Conservation (phyloP, 139 green algal species). For the Chlamydomonas sphaeroides region DNA sequence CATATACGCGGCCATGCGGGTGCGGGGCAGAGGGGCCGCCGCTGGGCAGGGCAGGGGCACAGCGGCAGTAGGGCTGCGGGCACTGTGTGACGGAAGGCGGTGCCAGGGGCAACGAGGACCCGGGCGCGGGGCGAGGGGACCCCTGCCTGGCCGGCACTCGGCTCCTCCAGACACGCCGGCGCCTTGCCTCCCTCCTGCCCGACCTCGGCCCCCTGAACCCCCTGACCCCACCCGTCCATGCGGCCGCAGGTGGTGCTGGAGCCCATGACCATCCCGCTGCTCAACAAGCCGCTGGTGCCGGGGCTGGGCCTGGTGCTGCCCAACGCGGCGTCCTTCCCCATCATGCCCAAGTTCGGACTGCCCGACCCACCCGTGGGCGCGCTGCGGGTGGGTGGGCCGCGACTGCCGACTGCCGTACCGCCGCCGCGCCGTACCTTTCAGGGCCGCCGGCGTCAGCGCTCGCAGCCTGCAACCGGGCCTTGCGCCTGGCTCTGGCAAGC, state of each 20-base stretch:
- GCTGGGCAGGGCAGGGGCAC: not conserved
- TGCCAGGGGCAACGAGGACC: no score
- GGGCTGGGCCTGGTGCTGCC: conserved; percentile 72
- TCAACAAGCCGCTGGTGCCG: conserved; percentile 44
- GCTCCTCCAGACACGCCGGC: no score
- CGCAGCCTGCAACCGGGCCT: no score
- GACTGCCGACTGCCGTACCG: no score
- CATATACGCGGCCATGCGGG: conserved; percentile 45
- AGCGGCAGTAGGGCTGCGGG: not conserved
- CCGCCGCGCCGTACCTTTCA: no score
- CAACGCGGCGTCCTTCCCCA: conserved; percentile 69
- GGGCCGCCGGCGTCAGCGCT: no score
- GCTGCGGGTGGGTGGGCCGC: conserved; percentile 10
- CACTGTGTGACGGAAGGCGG: no score
- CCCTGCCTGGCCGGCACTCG: no score
- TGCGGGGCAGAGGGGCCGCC: conserved; percentile 13
- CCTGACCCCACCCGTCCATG: no score
- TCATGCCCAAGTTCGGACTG: conserved; percentile 79
- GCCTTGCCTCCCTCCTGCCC: not conserved
- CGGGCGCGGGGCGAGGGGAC: no score
- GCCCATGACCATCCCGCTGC: conserved; percentile 2
- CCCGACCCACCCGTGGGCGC: conserved; percentile 45
- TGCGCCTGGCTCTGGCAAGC: no score
- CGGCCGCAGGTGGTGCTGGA: conserved; percentile 28
- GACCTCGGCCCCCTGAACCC: no score